phyloP scores from a whole-genome alignment of 257 asterid species.

The Nicotiana otophora region DNA sequence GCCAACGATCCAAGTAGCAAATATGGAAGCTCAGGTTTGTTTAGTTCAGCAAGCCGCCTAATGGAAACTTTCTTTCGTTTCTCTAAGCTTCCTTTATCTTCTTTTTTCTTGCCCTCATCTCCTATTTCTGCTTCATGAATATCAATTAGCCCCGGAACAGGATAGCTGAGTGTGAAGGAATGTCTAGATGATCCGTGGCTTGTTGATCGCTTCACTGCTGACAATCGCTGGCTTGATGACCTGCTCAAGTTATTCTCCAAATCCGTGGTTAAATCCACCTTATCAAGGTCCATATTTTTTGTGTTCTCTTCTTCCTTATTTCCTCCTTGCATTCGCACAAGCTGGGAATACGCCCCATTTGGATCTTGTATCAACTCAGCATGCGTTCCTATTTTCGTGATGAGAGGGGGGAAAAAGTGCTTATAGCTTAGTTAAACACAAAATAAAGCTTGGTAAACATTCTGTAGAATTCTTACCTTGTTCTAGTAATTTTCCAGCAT shows the following conservation, averaged over 20 bases:
- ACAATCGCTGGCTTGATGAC: conserved; percentile 48
- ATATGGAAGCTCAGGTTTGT: conserved; percentile 59
- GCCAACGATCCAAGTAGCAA: conserved; percentile 57
- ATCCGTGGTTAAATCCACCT: conserved; percentile 10
- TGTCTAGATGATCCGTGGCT: conserved; percentile 56
- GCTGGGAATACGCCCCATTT: conserved; percentile 65
- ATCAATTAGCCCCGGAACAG: conserved; percentile 33
- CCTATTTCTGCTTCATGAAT: conserved; percentile 23
- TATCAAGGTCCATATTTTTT: conserved; percentile 14
- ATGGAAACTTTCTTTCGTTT: conserved; percentile 38
- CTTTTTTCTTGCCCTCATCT: conserved; percentile 18
- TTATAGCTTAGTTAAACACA: neutral
- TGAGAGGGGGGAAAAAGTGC: neutral
- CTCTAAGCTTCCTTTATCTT: conserved; percentile 7
- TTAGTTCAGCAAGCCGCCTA: conserved; percentile 43
- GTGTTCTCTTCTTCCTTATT: conserved; percentile 24
- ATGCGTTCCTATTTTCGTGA: conserved; percentile 54
- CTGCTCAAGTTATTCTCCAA: conserved; percentile 32
- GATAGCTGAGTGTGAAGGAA: conserved; percentile 35
- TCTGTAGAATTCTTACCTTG: conserved; percentile 37
- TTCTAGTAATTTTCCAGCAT: conserved; percentile 58
- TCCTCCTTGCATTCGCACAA: conserved; percentile 64
- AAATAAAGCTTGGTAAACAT: neutral
- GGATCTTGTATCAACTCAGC: conserved; percentile 53
- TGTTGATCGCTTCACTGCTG: conserved; percentile 39